Base-by-base conservation (phyloP, 306 rosid genomes). In the Quercus robur region DNA sequence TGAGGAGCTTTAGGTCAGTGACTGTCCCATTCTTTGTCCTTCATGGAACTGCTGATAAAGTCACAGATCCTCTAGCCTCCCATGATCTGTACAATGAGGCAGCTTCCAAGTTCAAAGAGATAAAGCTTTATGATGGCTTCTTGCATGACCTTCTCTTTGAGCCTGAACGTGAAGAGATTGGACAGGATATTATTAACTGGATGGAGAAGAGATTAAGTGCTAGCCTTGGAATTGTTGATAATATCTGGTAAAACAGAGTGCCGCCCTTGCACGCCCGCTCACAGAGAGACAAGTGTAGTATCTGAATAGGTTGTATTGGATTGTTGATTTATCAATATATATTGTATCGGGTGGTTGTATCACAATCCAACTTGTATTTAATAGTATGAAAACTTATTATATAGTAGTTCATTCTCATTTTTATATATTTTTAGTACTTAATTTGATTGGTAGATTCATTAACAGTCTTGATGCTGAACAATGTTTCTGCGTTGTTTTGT, bases 41-140 rank as follows among this genome's bases (percentile, higher is more conserved):
- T 62, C 99, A 96, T 28, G 99, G 99, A 73, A 96, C 98, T 56
- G 97, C 99, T 20, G 99, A 96, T 81, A 91, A 86, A 73, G 99
- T 96, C 58, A 96, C 99, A 0, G 99, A 96, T 87, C 98, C 99
- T 3, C 82, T 90, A 56, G 99, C 99, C 75, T 91, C 99, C 17
- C 87, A 87, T 70, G 98, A 96, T 77, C 88, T 96, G n/a, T 93
- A 88, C 86, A 74, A 82, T 8, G 87, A 89, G 85, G 98, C 99
- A 44, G 83, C 97, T 73, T 93, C 98, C 2, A 74, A 87, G 85
- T 74, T 83, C 85, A 96, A 91, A 88, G 94, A 91, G 84, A 93
- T 96, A 75, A 96, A 88, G 86, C 97, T 96, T 3, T 96, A 96
- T 57, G 97, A 96, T 59, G 99, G 98, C 15, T 93, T 90, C 88